Evolutionary conservation across 805 yeast species (phyloP).

Genomic region (Barnettozyma pratensis): DNA sequence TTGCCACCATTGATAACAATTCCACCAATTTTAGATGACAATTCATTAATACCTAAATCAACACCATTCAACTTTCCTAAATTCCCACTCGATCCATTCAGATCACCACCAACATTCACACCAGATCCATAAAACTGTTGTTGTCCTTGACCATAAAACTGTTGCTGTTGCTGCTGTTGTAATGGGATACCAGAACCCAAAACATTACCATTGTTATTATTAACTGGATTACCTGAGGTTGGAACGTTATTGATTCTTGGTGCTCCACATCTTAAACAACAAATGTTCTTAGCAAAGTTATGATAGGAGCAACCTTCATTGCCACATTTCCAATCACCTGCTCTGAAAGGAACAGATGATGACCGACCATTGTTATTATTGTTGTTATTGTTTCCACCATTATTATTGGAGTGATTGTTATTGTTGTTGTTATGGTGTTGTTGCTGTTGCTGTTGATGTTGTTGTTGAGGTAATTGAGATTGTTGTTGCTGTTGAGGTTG

Average conservation of each 20-base stretch:
- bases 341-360: constrained; percentile 83
- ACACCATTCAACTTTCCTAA: constrained; percentile 3
- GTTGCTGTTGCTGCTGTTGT: constrained; percentile 5
- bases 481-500: constrained; percentile 7
- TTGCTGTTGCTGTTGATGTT: constrained; percentile 6
- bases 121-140: neutral
- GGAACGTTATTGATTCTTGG: constrained; percentile 36
- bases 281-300: constrained; percentile 85
- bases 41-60: constrained; percentile 13
- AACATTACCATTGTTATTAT: neutral
- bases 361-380: constrained; percentile 22
- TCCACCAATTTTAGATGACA: constrained; percentile 17
- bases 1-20: constrained; percentile 15
- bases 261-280: constrained; percentile 85
- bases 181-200: neutral
- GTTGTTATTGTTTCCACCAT: constrained; percentile 3
- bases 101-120: neutral
- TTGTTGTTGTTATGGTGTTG: constrained; percentile 16
- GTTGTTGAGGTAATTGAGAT: constrained; percentile 1
- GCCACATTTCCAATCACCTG: constrained; percentile 94
- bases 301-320: constrained; percentile 79
- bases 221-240: neutral
- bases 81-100: neutral
- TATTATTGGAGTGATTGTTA: constrained; percentile 9
- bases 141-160: neutral